Percentiles rank a stretch among this genome's conserved stretches.
phyloP scores from a whole-genome alignment of 2,329 filamentous ascomycete species.

The Bimuria novae-zelandiae region DNA sequence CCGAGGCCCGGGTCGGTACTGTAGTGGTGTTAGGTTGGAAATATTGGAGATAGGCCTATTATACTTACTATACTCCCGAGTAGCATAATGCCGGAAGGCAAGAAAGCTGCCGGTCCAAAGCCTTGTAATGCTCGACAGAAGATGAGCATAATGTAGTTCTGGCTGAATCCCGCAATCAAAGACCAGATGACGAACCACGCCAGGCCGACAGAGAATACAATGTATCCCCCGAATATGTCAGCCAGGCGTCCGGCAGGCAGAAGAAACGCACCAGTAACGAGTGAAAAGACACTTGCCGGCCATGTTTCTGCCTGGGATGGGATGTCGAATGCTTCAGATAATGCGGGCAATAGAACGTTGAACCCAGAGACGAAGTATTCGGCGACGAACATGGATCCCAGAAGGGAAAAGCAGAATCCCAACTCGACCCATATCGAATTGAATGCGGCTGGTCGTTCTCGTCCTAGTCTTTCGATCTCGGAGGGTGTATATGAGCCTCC shows the following conservation, averaged over 20 bases:
- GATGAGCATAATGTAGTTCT: constrained; percentile 71
- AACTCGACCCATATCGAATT: constrained; percentile 59
- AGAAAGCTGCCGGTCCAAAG: constrained; percentile 71
- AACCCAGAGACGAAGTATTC: constrained; percentile 83
- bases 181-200: constrained; percentile 70
- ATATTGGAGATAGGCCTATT: background rate
- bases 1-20: constrained; percentile 68
- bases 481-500: constrained; percentile 27
- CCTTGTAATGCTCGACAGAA: constrained; percentile 76
- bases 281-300: constrained; percentile 45
- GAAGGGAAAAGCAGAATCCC: constrained; percentile 65
- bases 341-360: constrained; percentile 67
- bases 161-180: constrained; percentile 70
- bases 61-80: constrained; percentile 57
- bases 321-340: constrained; percentile 67
- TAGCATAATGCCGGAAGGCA: constrained; percentile 70
- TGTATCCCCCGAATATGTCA: constrained; percentile 66
- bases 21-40: constrained; percentile 19
- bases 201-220: constrained; percentile 67
- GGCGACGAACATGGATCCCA: constrained; percentile 66
- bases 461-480: constrained; percentile 63
- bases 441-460: constrained; percentile 64
- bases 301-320: constrained; percentile 63
- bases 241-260: constrained; percentile 59
- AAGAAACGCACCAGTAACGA: constrained; percentile 44